phyloP scores from a whole-genome alignment of 2,329 filamentous ascomycete species.

The Neocucurbitaria cava region DNA sequence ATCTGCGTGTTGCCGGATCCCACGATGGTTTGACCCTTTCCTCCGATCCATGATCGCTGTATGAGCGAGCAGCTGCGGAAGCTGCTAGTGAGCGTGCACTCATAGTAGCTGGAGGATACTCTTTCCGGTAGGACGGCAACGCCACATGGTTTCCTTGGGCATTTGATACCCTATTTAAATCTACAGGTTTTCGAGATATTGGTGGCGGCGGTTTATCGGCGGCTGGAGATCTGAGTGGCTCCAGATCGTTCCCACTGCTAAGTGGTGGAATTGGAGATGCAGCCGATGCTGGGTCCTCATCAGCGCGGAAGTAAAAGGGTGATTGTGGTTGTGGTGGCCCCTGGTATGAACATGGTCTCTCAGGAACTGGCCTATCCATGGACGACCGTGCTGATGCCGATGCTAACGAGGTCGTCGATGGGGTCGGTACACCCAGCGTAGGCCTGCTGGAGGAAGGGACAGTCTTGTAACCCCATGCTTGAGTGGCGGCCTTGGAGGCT shows the following conservation, averaged over 20 bases:
- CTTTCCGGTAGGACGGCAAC: slow-evolving; percentile 56
- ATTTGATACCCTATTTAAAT: slow-evolving; percentile 11
- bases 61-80: slow-evolving; percentile 43
- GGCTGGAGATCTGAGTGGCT: slow-evolving; percentile 15
- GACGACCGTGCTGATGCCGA: slow-evolving; percentile 38
- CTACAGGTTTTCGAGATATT: slow-evolving; percentile 31
- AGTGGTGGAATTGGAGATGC: slow-evolving; percentile 24
- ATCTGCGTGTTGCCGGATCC: slow-evolving; percentile 19
- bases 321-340: slow-evolving; percentile 20
- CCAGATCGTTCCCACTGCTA: slow-evolving; percentile 14
- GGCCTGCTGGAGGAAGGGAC: slow-evolving; percentile 24
- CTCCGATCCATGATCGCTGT: slow-evolving; percentile 28
- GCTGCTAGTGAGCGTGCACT: slow-evolving; percentile 35
- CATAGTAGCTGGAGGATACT: slow-evolving; percentile 50
- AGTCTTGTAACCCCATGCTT: slow-evolving; percentile 62
- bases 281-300: slow-evolving; percentile 21
- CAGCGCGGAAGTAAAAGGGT: slow-evolving; percentile 34
- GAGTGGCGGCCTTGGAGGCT: slow-evolving; percentile 67
- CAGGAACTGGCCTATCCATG: slow-evolving; percentile 34
- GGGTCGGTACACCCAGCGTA: slow-evolving; percentile 15
- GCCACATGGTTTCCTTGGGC: slow-evolving; percentile 14
- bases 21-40: slow-evolving; percentile 21
- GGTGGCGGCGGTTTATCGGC: slow-evolving; percentile 18
- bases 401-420: slow-evolving; percentile 24
- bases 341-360: slow-evolving; percentile 24